Evolutionary conservation across 441 rosid genomes (phyloP).

Genomic region (Francoa sonchifolia): DNA sequence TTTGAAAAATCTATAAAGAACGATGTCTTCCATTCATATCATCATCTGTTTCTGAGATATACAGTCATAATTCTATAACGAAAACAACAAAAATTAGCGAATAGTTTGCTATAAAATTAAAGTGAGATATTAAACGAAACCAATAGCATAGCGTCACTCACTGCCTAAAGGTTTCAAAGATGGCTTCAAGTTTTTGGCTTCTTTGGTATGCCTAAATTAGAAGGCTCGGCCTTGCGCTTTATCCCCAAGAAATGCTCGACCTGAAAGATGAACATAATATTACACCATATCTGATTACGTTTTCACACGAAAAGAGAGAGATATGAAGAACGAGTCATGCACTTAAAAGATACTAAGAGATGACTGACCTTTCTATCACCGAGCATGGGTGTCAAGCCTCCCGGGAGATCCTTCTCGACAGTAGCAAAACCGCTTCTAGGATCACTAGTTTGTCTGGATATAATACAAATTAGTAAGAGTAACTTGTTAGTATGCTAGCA

Average conservation of each 20-base stretch:
- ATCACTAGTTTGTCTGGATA: constrained; percentile 79
- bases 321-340: neutral
- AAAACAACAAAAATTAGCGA: too few relatives aligned
- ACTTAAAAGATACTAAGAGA: neutral
- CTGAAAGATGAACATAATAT: constrained; percentile 21
- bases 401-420: constrained; percentile 80
- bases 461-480: constrained; percentile 1
- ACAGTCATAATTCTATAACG: too few relatives aligned
- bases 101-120: too few relatives aligned
- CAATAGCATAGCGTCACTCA: too few relatives aligned
- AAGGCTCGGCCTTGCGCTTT: constrained; percentile 61
- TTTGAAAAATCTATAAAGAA: too few relatives aligned
- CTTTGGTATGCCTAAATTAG: constrained; percentile 33
- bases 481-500: neutral
- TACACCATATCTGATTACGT: neutral
- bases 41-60: too few relatives aligned
- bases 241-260: constrained; percentile 96
- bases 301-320: neutral
- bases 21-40: too few relatives aligned
- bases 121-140: too few relatives aligned
- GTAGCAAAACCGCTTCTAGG: constrained; percentile 79
- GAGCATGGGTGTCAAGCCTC: constrained; percentile 93
- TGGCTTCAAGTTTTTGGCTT: too few relatives aligned
- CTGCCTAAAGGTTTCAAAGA: too few relatives aligned
- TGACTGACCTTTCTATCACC: constrained; percentile 80